A percentile compares a stretch with the other conserved stretches of the same genome.
These are phyloP conservation scores for Agarophyton chilense DNA, from an alignment of 23 red algal species.

Conservation along the genomic window DNA sequence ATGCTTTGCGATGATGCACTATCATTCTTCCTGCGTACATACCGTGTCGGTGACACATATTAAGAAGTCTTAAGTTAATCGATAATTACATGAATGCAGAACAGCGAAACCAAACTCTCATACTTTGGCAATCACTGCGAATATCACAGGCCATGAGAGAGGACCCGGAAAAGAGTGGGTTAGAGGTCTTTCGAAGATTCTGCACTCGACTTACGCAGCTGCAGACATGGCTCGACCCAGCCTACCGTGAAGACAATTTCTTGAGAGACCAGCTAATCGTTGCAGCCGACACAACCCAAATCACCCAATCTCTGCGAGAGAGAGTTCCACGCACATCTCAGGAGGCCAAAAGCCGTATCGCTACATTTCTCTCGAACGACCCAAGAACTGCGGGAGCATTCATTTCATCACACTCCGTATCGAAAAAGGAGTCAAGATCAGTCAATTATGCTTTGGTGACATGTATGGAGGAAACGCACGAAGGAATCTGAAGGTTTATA, in stretches of 20 bases:
- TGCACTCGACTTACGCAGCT: not conserved
- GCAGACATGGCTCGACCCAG: not conserved
- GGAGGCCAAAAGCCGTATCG: slow-evolving; percentile 18
- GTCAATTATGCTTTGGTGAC: too few relatives aligned
- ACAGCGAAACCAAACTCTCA: not conserved
- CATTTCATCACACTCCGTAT: too few relatives aligned
- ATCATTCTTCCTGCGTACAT: not conserved
- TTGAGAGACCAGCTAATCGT: slow-evolving; percentile 33
- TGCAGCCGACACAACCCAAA: not conserved
- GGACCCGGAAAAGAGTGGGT: not conserved
- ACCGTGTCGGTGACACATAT: not conserved
- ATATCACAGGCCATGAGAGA: slow-evolving; percentile 26
- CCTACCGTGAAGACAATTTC: slow-evolving; percentile 21
- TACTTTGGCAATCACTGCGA: not conserved
- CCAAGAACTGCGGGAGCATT: slow-evolving; percentile 13
- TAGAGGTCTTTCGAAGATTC: slow-evolving; percentile 35
- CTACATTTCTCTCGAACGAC: slow-evolving; percentile 16
- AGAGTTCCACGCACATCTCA: slow-evolving; percentile 19
- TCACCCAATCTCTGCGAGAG: slow-evolving; percentile 13
- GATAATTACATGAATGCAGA: not conserved
- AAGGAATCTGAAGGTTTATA: too few relatives aligned
- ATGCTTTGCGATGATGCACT: not conserved
- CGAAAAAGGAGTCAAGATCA: too few relatives aligned
- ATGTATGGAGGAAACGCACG: too few relatives aligned
- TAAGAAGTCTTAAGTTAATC: not conserved